phyloP scores from a whole-genome alignment of 2,329 filamentous ascomycete species.

The Aureobasidium pullulans region DNA sequence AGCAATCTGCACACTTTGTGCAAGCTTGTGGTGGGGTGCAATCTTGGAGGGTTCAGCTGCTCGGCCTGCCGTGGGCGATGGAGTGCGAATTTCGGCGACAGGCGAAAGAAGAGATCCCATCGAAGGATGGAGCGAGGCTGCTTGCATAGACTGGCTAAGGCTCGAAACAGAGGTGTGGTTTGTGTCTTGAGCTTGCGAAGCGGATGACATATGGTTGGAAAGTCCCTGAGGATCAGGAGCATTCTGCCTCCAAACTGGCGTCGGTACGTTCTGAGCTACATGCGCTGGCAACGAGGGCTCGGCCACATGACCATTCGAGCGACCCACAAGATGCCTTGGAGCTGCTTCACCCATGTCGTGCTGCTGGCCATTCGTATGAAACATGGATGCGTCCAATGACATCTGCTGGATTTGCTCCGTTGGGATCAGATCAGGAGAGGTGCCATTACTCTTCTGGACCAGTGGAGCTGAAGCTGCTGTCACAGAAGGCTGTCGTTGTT shows the following conservation, averaged over 20 bases:
- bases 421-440: neutral
- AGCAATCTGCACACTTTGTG: slow-evolving; percentile 23
- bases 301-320: neutral
- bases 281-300: neutral
- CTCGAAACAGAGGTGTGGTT: neutral
- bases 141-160: neutral
- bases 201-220: neutral
- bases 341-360: neutral
- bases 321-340: neutral
- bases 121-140: neutral
- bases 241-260: slow-evolving; percentile 1
- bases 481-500: neutral
- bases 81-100: slow-evolving; percentile 65
- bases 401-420: slow-evolving; percentile 13
- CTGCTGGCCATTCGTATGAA: neutral
- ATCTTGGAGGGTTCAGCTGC: slow-evolving; percentile 38
- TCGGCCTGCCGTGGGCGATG: slow-evolving; percentile 57
- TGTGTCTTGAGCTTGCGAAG: neutral
- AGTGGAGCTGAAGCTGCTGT: neutral
- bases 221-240: neutral
- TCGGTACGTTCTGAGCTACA: slow-evolving; percentile 1
- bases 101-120: slow-evolving; percentile 53
- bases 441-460: neutral
- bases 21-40: slow-evolving; percentile 5
- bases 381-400: slow-evolving; percentile 1